These are phyloP conservation scores for Zasmidium citrigriseum DNA, from an alignment of 2,329 filamentous ascomycete species.

Conservation along the genomic window DNA sequence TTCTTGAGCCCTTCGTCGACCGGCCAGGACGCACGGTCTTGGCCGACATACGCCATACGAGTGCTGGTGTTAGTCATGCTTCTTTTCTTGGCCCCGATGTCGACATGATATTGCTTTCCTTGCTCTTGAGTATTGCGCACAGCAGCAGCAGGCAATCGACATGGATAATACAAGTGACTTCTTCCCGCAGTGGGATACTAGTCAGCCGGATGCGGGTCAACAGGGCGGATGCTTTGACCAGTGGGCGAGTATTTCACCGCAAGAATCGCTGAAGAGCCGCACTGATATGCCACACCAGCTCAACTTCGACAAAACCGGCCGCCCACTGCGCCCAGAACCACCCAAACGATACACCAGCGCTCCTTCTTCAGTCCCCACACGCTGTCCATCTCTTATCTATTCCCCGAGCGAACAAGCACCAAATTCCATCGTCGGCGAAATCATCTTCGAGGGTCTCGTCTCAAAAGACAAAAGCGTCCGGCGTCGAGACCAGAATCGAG, in stretches of 20 bases:
- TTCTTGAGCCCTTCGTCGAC: not conserved
- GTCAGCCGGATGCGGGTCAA: not conserved
- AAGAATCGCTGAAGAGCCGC: not conserved
- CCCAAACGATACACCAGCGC: not conserved
- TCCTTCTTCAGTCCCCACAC: not conserved
- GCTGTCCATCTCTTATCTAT: not conserved
- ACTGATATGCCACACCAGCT: not conserved
- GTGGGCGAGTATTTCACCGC: not conserved
- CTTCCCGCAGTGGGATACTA: not conserved
- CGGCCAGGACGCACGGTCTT: not conserved
- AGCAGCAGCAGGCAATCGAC: not conserved
- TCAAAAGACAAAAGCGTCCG: not conserved
- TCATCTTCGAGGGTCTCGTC: not conserved
- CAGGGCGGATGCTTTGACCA: not conserved
- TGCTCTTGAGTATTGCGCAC: not conserved
- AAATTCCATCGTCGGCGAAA: not conserved
- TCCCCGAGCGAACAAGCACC: not conserved
- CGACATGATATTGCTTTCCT: not conserved
- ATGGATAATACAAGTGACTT: not conserved
- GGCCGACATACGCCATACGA: not conserved
- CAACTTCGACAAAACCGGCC: not conserved
- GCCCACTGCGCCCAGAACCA: not conserved
- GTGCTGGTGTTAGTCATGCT: not conserved
- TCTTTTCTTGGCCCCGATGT: not conserved
- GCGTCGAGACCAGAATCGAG: not conserved